These are phyloP conservation scores for Cavenderia fasciculata DNA, from an alignment of 78 protist species.

Conservation along the genomic window DNA sequence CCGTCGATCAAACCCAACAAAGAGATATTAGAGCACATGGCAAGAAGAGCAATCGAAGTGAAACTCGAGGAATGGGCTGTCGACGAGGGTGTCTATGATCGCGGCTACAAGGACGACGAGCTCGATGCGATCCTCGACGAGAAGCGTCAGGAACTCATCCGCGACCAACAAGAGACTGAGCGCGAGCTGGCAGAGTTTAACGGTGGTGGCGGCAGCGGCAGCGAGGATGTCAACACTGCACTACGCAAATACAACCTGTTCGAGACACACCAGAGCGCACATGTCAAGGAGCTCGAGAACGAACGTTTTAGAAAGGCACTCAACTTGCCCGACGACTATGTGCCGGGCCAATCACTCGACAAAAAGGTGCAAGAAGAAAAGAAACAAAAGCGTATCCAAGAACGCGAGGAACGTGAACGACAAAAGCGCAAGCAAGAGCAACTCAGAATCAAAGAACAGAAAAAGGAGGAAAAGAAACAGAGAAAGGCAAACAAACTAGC, in stretches of 20 bases:
- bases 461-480: constrained; percentile 5
- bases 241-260: not conserved
- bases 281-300: constrained; percentile 48
- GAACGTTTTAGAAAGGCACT: constrained; percentile 49
- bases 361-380: constrained; percentile 35
- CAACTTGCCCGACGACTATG: constrained; percentile 10
- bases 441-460: not conserved
- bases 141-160: constrained; percentile 20
- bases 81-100: constrained; percentile 36
- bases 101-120: constrained; percentile 17
- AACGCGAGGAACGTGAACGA: constrained; percentile 15
- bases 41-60: constrained; percentile 78
- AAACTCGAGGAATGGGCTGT: constrained; percentile 46
- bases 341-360: constrained; percentile 48
- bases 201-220: not conserved
- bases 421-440: constrained; percentile 5
- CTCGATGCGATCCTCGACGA: constrained; percentile 5
- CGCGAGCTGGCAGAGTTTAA: not conserved
- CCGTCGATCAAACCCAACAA: constrained; percentile 49
- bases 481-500: not conserved
- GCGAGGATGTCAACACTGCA: not conserved
- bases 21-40: constrained; percentile 84
- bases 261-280: constrained; percentile 28
- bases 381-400: constrained; percentile 31
- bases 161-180: not conserved